Evolutionary conservation across 2,329 filamentous ascomycete species (phyloP), one percentile per base, ranked within the genome.

Genomic region (Diplodia scrobiculata): DNA sequence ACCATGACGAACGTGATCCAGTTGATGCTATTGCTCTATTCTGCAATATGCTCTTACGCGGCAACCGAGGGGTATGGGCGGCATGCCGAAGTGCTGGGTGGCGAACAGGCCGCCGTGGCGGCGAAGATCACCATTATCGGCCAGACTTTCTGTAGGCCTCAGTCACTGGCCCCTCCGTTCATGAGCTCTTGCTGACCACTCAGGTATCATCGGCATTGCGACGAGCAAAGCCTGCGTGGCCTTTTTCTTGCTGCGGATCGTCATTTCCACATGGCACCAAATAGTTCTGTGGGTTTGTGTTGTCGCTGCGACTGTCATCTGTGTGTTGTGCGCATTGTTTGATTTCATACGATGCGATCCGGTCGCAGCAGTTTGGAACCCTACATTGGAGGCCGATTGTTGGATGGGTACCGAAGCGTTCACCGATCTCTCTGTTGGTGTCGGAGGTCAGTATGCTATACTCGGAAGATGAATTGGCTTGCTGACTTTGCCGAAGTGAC

Each of bases 61-160:
- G 66, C 73, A 45, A 65, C 48, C 11, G 68, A 74, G 38, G 73
- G 73, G 10, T 73, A 73, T 5, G 73, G 71, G 47, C 71, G 69
- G 58, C 70, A 68, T 5, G 71, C 70, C n/a, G 69, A 70, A 19
- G 72, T 72, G 3, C 59, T 67, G 6, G 58, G 58, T 9, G 70
- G 69, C 5, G 63, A 70, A 19, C 67, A 72, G 54, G 74, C 74
- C 68, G 71, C 72, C 3, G 71, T 73, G 67, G 72, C 73, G n/a
- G 72, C 74, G 19, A 74, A 71, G 67, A 75, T 71, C 70, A 73
- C 74, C 60, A 73, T 71, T 10, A 71, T 75, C 25, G 73, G 72
- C 9, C 74, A 74, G 51, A 73, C 69, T 0, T 71, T 74, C 32
- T 74, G 73, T 51, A 72, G 25, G 58, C 50, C 7, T 6, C 27